These are phyloP conservation scores for Fusarium tupiense DNA, from an alignment of 2,329 filamentous ascomycete genomes.

Conservation along the genomic window DNA sequence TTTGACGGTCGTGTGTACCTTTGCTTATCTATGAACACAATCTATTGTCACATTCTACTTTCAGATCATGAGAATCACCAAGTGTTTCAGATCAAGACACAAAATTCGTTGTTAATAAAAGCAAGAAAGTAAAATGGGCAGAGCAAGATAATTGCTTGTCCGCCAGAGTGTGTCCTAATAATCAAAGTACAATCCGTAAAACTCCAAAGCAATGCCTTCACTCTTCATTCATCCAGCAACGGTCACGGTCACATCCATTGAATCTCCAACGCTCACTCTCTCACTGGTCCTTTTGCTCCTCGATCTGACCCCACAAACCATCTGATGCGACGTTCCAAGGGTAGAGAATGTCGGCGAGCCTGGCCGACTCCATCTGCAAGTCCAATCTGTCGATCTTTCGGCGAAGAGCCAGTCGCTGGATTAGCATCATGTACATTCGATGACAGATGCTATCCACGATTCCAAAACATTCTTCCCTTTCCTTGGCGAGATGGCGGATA, in stretches of 20 bases:
- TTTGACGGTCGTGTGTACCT: neutral
- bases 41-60: rapidly evolving
- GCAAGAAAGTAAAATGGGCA: neutral
- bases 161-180: neutral
- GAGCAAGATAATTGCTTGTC: neutral
- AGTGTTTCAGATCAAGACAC: rapidly evolving
- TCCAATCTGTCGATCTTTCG: rapidly evolving
- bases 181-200: neutral
- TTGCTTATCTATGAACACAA: neutral
- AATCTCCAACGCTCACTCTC: rapidly evolving
- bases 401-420: neutral
- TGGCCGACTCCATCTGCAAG: neutral
- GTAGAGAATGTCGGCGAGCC: rapidly evolving
- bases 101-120: neutral
- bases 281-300: neutral
- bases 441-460: neutral
- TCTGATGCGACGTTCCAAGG: rapidly evolving
- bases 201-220: neutral
- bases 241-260: neutral
- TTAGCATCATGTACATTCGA: neutral
- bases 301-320: neutral
- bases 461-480: rapidly evolving
- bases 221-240: neutral
- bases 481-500: rapidly evolving
- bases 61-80: no score